These are phyloP conservation scores for Didymella glomerata DNA, from an alignment of 2,329 filamentous ascomycete genomes.

Conservation along the genomic window DNA sequence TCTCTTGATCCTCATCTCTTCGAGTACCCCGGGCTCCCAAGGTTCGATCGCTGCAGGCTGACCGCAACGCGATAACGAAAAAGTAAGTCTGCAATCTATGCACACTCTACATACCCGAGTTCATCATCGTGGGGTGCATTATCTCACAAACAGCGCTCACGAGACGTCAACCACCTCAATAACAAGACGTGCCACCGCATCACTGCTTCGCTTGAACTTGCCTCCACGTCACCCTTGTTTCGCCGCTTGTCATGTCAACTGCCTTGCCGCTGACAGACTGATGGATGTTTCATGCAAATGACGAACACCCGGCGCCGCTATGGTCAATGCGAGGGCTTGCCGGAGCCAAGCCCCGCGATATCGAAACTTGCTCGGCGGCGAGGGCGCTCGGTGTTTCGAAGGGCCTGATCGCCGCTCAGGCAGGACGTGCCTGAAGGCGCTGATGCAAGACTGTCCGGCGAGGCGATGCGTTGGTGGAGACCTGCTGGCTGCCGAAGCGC, in stretches of 20 bases:
- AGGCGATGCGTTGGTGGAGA: slow-evolving; percentile 5
- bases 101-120: not conserved
- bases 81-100: slow-evolving; percentile 8
- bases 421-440: slow-evolving; percentile 3
- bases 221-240: slow-evolving; percentile 11
- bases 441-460: not conserved
- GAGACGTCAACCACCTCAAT: slow-evolving; percentile 5
- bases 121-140: not conserved
- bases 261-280: slow-evolving; percentile 27
- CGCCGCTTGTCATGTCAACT: slow-evolving; percentile 19
- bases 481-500: slow-evolving; percentile 10
- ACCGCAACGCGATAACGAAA: slow-evolving; percentile 4
- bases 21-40: not conserved
- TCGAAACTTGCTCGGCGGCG: slow-evolving; percentile 15
- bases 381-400: slow-evolving; percentile 16
- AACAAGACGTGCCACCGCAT: slow-evolving; percentile 5
- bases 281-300: slow-evolving; percentile 38
- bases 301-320: slow-evolving; percentile 10
- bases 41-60: not conserved
- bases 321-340: slow-evolving; percentile 6
- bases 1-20: not conserved
- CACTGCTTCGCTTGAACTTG: slow-evolving; percentile 6
- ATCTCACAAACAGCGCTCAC: not conserved
- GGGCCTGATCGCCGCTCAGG: slow-evolving; percentile 8
- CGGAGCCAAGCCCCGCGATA: slow-evolving; percentile 6